phyloP scores from a whole-genome alignment of 257 asterid species.

The Capsicum baccatum region DNA sequence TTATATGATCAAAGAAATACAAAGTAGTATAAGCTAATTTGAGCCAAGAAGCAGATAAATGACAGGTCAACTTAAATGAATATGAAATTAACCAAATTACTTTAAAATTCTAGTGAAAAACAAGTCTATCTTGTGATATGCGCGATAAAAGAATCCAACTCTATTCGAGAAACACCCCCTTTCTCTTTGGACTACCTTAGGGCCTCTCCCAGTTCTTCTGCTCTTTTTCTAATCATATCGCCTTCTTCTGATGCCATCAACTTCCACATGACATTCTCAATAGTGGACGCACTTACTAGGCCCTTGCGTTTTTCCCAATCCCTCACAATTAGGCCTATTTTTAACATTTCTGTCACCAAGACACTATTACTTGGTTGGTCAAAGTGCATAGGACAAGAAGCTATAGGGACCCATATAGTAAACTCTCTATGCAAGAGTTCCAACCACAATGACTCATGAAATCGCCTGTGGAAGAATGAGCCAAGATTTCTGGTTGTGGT shows the following conservation, averaged over 20 bases:
- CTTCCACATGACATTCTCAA: neutral
- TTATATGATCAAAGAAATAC: too few species aligned
- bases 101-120: neutral
- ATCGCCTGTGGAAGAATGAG: neutral
- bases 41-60: too few species aligned
- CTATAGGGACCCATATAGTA: neutral
- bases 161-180: neutral
- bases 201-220: neutral
- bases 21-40: too few species aligned
- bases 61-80: too few species aligned
- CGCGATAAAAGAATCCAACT: neutral
- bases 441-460: neutral
- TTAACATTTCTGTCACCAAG: neutral
- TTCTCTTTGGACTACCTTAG: neutral
- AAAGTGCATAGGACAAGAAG: neutral
- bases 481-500: conserved; percentile 7
- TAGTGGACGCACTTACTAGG: neutral
- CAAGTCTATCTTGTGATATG: neutral
- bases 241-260: conserved; percentile 14
- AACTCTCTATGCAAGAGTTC: neutral
- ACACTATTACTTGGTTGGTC: neutral
- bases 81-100: too few species aligned
- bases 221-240: neutral
- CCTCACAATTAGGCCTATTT: neutral
- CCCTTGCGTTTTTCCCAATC: neutral